Conservation (phyloP, 805 yeast species). For the Hermanozyma aechmeae region DNA sequence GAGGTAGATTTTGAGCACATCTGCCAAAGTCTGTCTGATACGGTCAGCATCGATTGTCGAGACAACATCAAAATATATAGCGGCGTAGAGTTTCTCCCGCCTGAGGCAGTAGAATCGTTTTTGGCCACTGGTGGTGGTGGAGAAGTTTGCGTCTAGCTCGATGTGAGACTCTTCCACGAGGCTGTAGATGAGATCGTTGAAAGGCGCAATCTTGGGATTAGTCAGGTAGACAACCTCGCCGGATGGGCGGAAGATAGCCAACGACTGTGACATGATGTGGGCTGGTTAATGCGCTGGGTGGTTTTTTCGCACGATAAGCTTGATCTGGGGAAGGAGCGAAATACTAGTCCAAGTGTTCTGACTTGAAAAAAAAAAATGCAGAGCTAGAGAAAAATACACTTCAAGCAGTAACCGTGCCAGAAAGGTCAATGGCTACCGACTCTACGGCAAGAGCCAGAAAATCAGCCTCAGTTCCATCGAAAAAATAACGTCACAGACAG, state of each 20-base stretch:
- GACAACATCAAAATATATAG: constrained; percentile 29
- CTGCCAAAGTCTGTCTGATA: constrained; percentile 21
- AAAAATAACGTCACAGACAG: constrained; percentile 89
- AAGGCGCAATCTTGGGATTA: constrained; percentile 26
- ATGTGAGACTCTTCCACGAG: constrained; percentile 26
- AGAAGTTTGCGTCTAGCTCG: constrained; percentile 24
- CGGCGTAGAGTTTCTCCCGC: constrained; percentile 19
- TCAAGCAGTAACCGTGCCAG: too few relatives aligned
- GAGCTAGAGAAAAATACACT: too few relatives aligned
- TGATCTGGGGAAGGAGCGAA: too few relatives aligned
- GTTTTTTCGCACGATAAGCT: too few relatives aligned
- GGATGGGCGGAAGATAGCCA: constrained; percentile 25
- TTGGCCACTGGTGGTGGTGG: constrained; percentile 16
- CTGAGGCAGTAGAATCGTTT: constrained; percentile 26
- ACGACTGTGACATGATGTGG: constrained; percentile 34
- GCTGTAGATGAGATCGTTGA: constrained; percentile 27
- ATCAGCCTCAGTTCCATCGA: too few relatives aligned
- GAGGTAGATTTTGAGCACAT: constrained; percentile 22
- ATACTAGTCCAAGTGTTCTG: too few relatives aligned
- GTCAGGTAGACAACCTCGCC: constrained; percentile 28
- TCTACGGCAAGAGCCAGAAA: too few relatives aligned
- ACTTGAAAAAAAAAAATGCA: too few relatives aligned
- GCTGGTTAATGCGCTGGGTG: too few relatives aligned
- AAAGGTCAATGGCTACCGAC: too few relatives aligned
- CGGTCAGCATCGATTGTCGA: constrained; percentile 31